A percentile compares a stretch with the other conserved stretches of the same genome.
phyloP scores from a whole-genome alignment of 2,329 filamentous ascomycete genomes.

The Diplodia intermedia region DNA sequence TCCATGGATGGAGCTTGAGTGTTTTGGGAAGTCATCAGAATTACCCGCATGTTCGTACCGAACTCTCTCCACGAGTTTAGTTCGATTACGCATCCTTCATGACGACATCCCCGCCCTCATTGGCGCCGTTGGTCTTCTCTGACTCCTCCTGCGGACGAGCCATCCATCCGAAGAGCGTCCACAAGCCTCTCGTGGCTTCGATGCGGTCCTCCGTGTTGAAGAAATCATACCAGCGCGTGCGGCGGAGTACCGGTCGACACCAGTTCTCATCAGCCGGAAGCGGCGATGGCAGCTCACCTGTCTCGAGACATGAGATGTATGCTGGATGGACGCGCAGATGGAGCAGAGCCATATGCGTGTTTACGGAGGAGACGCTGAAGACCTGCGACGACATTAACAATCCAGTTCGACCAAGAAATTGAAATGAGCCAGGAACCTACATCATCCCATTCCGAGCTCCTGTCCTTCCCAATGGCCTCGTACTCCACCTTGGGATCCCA shows the following conservation, averaged over 20 bases:
- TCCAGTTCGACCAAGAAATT: neutral
- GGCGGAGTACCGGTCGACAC: slow-evolving; percentile 60
- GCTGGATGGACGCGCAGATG: slow-evolving; percentile 63
- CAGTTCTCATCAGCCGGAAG: slow-evolving; percentile 48
- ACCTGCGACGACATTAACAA: slow-evolving; percentile 51
- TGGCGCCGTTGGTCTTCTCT: neutral
- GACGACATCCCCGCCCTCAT: slow-evolving; percentile 5
- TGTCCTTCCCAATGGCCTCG: slow-evolving; percentile 62
- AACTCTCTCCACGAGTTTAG: neutral
- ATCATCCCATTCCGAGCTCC: slow-evolving; percentile 58
- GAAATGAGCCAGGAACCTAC: slow-evolving; percentile 48
- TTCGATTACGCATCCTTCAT: slow-evolving; percentile 22
- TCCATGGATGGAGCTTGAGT: neutral
- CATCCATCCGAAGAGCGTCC: slow-evolving; percentile 58
- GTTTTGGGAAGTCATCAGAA: neutral
- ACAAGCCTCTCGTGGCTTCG: slow-evolving; percentile 63
- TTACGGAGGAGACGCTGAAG: slow-evolving; percentile 67
- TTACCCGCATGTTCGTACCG: neutral
- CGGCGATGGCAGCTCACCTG: slow-evolving; percentile 43
- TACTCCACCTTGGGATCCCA: slow-evolving; percentile 66
- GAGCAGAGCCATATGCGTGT: slow-evolving; percentile 67
- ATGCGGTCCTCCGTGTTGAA: slow-evolving; percentile 61
- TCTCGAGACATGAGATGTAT: slow-evolving; percentile 63
- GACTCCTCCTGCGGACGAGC: slow-evolving; percentile 11
- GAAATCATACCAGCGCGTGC: slow-evolving; percentile 66